Percentiles rank a stretch among this genome's conserved stretches.
phyloP scores from a whole-genome alignment of 164 flowering plant genomes.

The Vitis riparia region DNA sequence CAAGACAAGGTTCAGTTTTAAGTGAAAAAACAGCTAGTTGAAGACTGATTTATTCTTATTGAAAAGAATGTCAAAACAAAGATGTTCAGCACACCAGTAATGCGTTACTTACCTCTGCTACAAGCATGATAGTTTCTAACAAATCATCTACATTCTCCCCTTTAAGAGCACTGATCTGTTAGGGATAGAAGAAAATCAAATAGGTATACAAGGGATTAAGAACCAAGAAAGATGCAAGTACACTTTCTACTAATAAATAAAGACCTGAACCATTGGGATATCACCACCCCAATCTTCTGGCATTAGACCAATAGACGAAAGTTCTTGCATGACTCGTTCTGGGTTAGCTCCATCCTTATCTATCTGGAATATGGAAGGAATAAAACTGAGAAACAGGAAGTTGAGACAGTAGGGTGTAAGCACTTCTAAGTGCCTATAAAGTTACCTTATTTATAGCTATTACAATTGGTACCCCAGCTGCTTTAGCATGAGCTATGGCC shows the following conservation, averaged over 20 bases:
- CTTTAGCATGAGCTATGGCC: constrained; percentile 98
- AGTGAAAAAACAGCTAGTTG: no score
- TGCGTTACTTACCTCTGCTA: constrained; percentile 73
- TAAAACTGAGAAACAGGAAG: constrained; percentile 8
- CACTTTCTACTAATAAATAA: neutral
- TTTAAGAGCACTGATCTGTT: constrained; percentile 91
- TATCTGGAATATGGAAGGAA: constrained; percentile 46
- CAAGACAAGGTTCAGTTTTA: neutral
- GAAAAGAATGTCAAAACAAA: constrained; percentile 1
- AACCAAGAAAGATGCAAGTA: constrained; percentile 4
- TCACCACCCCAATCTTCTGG: constrained; percentile 99
- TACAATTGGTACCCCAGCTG: constrained; percentile 91
- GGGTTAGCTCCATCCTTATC: constrained; percentile 96
- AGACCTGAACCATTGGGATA: constrained; percentile 85
- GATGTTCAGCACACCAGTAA: neutral
- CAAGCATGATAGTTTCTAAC: constrained; percentile 88
- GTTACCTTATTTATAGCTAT: constrained; percentile 88
- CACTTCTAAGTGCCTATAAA: neutral
- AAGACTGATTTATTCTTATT: neutral
- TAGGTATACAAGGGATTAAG: constrained; percentile 8
- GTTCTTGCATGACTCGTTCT: constrained; percentile 91
- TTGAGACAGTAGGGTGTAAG: neutral
- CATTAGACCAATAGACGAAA: constrained; percentile 86
- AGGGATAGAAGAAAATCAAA: constrained; percentile 3
- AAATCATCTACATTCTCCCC: constrained; percentile 85